These are phyloP conservation scores for Paraphaeosphaeria minitans DNA, from an alignment of 2,329 filamentous ascomycete genomes.

Conservation along the genomic window DNA sequence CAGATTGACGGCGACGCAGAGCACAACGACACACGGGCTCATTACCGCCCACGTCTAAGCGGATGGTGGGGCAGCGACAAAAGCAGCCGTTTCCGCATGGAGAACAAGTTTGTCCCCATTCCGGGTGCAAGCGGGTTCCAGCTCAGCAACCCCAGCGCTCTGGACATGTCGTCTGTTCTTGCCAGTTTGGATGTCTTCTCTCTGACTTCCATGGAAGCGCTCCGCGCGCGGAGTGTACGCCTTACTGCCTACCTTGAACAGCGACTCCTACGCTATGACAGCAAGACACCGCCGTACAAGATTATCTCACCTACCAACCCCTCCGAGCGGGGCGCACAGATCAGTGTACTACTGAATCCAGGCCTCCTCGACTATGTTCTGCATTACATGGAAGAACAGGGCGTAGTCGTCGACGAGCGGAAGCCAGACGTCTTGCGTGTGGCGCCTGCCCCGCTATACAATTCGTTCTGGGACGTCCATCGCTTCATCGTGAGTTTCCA, in stretches of 20 bases:
- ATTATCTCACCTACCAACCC: constrained; percentile 73
- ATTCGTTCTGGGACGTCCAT: constrained; percentile 73
- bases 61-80: constrained; percentile 92
- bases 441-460: constrained; percentile 84
- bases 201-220: constrained; percentile 68
- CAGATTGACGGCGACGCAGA: constrained; percentile 28
- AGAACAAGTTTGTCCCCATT: constrained; percentile 77
- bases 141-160: constrained; percentile 79
- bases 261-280: constrained; percentile 31
- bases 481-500: constrained; percentile 54
- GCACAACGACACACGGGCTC: constrained; percentile 35
- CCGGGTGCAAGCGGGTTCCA: constrained; percentile 81
- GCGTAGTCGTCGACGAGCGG: constrained; percentile 80
- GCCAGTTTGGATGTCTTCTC: constrained; percentile 76
- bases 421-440: constrained; percentile 85
- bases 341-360: constrained; percentile 72
- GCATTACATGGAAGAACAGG: constrained; percentile 66
- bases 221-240: constrained; percentile 73
- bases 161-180: constrained; percentile 76
- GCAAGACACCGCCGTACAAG: constrained; percentile 45
- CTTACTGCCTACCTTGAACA: constrained; percentile 78
- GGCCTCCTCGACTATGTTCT: constrained; percentile 74
- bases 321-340: constrained; percentile 73
- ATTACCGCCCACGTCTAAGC: constrained; percentile 69
- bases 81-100: constrained; percentile 78